Percentiles rank a stretch among this genome's conserved stretches.
These are phyloP conservation scores for Fusarium tanahbumbuense DNA, from an alignment of 2,329 filamentous ascomycete species.

Conservation along the genomic window DNA sequence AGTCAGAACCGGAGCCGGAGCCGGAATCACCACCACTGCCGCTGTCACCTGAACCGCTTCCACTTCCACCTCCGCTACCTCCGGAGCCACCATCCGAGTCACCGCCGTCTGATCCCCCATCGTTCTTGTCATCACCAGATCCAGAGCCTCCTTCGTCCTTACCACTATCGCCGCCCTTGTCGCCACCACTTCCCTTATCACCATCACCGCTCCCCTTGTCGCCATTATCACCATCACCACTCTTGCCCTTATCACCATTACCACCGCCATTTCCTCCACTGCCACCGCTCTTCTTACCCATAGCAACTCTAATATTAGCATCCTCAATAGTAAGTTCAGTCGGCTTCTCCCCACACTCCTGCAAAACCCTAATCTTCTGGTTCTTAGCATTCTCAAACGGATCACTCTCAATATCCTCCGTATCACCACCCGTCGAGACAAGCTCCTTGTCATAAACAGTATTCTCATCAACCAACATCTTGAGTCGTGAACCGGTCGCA, in stretches of 20 bases:
- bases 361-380: conserved; percentile 14
- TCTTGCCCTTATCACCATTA: not conserved
- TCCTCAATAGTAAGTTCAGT: conserved; percentile 12
- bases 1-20: not conserved
- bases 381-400: conserved; percentile 7
- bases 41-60: not conserved
- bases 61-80: not conserved
- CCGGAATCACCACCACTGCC: not conserved
- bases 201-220: not conserved
- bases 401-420: conserved; percentile 3
- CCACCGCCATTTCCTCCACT: not conserved
- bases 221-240: not conserved
- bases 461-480: conserved; percentile 9
- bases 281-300: not conserved
- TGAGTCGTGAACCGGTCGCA: not conserved
- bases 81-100: not conserved
- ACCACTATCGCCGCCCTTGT: no score
- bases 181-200: not conserved
- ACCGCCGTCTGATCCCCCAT: not conserved
- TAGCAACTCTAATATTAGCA: conserved; percentile 3
- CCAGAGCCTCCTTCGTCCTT: not conserved
- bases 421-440: not conserved
- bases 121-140: not conserved
- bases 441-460: conserved; percentile 11
- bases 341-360: conserved; percentile 8